Conservation (phyloP, 148 eudicot species). For the Nepenthes gracilis region DNA sequence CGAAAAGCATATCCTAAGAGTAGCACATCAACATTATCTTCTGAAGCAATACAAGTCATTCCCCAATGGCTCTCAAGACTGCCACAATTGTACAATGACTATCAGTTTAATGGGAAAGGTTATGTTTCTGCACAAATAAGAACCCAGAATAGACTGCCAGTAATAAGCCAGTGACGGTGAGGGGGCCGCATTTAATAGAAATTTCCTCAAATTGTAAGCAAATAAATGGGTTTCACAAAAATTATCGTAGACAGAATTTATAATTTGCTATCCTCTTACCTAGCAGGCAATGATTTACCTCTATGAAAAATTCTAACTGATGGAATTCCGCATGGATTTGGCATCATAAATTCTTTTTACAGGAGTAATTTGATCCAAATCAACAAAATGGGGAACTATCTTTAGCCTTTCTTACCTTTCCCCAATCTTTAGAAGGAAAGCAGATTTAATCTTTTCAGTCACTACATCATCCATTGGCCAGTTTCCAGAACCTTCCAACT, state of each 20-base stretch:
- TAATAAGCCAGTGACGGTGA: no score
- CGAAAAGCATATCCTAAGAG: constrained; percentile 90
- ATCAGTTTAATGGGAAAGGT: background rate
- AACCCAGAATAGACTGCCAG: background rate
- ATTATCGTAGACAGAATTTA: no score
- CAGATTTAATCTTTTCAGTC: constrained; percentile 88
- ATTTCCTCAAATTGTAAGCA: no score
- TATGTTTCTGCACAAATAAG: background rate
- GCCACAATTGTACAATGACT: constrained; percentile 10
- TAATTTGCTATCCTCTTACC: no score
- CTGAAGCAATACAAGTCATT: constrained; percentile 57
- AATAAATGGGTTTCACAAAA: no score
- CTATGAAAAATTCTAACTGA: no score
- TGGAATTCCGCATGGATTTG: no score
- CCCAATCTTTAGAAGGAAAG: constrained; percentile 83
- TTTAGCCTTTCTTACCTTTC: constrained; percentile 46
- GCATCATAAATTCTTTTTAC: no score
- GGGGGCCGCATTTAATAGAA: no score
- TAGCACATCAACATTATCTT: constrained; percentile 67
- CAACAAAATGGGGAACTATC: background rate
- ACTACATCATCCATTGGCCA: constrained; percentile 94
- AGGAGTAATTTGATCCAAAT: no score
- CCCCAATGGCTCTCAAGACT: constrained; percentile 58
- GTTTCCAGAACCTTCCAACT: constrained; percentile 97
- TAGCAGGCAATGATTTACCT: no score